Conservation (phyloP, 2,329 filamentous ascomycete species). For the Phialophora expanda region DNA sequence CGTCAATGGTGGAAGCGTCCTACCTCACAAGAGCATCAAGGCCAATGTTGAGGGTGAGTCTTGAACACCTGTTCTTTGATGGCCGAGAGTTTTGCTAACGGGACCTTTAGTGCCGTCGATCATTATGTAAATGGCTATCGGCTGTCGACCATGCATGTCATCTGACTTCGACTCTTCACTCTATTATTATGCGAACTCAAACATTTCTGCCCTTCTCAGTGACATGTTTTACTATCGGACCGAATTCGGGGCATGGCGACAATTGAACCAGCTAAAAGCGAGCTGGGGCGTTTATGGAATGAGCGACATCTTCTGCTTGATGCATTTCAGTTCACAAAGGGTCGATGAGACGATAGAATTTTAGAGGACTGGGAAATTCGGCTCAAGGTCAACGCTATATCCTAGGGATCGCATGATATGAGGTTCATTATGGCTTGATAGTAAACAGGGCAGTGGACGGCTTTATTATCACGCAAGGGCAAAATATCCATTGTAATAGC, state of each 20-base stretch:
- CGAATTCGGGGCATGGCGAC: slow-evolving; percentile 12
- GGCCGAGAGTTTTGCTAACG: slow-evolving; percentile 12
- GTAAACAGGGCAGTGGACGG: background rate
- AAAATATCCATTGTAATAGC: slow-evolving; percentile 1
- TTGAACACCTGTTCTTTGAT: slow-evolving; percentile 4
- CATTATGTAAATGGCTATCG: slow-evolving; percentile 51
- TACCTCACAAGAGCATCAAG: slow-evolving; percentile 99
- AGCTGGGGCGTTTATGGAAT: slow-evolving; percentile 18
- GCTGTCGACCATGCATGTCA: background rate
- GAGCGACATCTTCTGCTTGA: slow-evolving; percentile 10
- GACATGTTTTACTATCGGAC: slow-evolving; percentile 14
- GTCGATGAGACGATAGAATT: slow-evolving; percentile 1
- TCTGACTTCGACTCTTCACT: slow-evolving; percentile 16
- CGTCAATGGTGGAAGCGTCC: slow-evolving; percentile 92
- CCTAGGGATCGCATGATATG: background rate
- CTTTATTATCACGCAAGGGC: background rate
- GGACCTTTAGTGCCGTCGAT: slow-evolving; percentile 51
- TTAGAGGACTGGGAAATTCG: background rate
- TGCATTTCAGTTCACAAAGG: background rate
- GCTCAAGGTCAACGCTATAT: background rate
- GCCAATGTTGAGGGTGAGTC: slow-evolving; percentile 82
- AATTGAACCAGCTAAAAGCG: slow-evolving; percentile 3
- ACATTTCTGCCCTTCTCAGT: slow-evolving; percentile 13
- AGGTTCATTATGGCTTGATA: background rate
- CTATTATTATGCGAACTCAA: slow-evolving; percentile 1